Percentiles rank a stretch among this genome's conserved stretches.
Conservation (phyloP, 2,329 filamentous ascomycete genomes). For the Fusarium sp. region DNA sequence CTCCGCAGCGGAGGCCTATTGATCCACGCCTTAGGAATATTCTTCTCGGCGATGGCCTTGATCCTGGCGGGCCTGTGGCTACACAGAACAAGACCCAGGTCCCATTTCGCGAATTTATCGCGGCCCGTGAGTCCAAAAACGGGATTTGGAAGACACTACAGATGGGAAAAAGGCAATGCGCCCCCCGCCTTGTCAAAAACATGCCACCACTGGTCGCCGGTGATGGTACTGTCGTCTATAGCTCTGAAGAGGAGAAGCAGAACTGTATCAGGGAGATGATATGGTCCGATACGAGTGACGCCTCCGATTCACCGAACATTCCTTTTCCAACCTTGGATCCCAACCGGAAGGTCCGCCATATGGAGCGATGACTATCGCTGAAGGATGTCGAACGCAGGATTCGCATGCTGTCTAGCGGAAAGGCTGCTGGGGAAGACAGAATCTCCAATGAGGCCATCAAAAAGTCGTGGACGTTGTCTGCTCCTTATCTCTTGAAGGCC, state of each 20-base stretch:
- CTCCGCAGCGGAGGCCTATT: not conserved
- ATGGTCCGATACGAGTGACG: not conserved
- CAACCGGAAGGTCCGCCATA: not conserved
- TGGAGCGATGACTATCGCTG: not conserved
- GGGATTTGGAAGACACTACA: not conserved
- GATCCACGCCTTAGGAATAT: not conserved
- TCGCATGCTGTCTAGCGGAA: not conserved
- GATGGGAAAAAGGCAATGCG: not conserved
- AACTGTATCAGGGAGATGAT: not conserved
- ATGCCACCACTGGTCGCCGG: not conserved
- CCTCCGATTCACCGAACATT: not conserved
- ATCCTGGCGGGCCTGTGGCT: too few relatives aligned
- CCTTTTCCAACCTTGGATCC: not conserved
- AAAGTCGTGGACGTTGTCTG: not conserved
- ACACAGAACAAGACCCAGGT: not conserved
- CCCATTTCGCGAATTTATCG: not conserved
- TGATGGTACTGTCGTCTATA: not conserved
- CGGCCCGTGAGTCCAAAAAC: too few relatives aligned
- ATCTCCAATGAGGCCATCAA: constrained; percentile 14
- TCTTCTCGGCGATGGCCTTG: not conserved
- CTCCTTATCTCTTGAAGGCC: not conserved
- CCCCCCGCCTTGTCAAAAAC: not conserved
- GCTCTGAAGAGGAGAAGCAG: not conserved
- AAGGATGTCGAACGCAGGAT: not conserved
- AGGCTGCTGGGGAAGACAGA: not conserved